Evolutionary conservation across 306 rosid genomes (phyloP), one percentile per base, ranked within the genome.

Genomic region (Sechiopsis laciniata): DNA sequence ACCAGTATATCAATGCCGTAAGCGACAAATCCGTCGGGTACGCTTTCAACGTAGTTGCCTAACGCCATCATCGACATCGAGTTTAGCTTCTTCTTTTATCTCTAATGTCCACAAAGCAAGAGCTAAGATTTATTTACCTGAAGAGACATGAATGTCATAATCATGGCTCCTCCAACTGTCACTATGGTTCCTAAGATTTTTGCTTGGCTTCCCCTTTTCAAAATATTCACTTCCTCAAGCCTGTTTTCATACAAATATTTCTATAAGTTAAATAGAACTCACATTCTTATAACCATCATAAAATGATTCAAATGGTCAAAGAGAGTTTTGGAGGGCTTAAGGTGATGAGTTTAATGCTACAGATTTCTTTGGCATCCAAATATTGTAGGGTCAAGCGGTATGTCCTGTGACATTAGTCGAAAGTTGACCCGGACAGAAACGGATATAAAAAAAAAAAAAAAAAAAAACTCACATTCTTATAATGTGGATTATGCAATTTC

Each of bases 21-120:
- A 85, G 78, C 12, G 92, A 83, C n/a, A 85, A 82, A 66, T 78
- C 88, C 2, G 81, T 78, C 4, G 88, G 89, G 81, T 85, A 87
- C 14, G 81, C 21, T 56, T 82, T 78, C 20, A 85, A 72, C 7
- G 86, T 83, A 26, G 85, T 76, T n/a, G 88, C 84, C 92, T 85
- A 14, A 40, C 29, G 24, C 29, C 70, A 64, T 10, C 8, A 58
- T 10, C 4, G 6, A 21, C 63, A 10, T 0, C 45, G 53, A 66
- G 7, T 1, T 37, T 37, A 37, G 8, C 45, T 37, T 37, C 45
- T 37, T 37, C 45, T 5, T 37, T 5, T 37, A 13, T 22, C 60
- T 55, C 60, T 8, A 55, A 19, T n/a, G 1, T 32, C 22, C 13
- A 8, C 1, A 8, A 35, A 9, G 14, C 22, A 63, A 35, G 5